A percentile compares a stretch with the other conserved stretches of the same genome.
Conservation (phyloP, 1,139 yeast species). For the Spencermartinsiella ligniputridi region DNA sequence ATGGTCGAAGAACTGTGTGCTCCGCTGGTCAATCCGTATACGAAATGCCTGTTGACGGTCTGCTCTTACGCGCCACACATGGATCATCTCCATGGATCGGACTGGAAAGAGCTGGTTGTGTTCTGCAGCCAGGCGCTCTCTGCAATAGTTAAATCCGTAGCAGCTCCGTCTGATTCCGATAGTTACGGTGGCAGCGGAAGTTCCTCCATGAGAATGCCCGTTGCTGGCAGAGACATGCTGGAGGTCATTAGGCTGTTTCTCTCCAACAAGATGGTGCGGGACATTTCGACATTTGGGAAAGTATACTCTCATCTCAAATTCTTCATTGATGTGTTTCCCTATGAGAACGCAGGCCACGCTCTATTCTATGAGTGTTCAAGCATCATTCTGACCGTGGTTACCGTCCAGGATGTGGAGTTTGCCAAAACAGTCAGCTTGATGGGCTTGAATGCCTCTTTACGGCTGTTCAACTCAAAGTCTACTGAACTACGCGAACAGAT, state of each 20-base stretch:
- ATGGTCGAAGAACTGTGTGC: slow-evolving; percentile 9
- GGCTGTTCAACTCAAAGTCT: slow-evolving; percentile 19
- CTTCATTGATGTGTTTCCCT: slow-evolving; percentile 13
- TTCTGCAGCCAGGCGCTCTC: slow-evolving; percentile 12
- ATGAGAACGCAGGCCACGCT: slow-evolving; percentile 19
- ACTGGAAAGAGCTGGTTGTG: slow-evolving; percentile 20
- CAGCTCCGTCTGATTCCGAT: neutral
- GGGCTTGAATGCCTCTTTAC: slow-evolving; percentile 15
- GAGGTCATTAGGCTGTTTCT: slow-evolving; percentile 1
- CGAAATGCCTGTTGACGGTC: slow-evolving; percentile 14
- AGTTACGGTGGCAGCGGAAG: neutral
- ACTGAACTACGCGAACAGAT: slow-evolving; percentile 24
- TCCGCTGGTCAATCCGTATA: slow-evolving; percentile 17
- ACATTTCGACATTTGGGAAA: neutral
- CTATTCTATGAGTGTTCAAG: slow-evolving; percentile 16
- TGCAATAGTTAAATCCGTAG: slow-evolving; percentile 7
- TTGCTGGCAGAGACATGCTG: slow-evolving; percentile 7
- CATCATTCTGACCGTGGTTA: slow-evolving; percentile 6
- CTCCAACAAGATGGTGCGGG: slow-evolving; percentile 1
- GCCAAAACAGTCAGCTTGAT: slow-evolving; percentile 17
- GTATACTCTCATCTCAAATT: slow-evolving; percentile 8
- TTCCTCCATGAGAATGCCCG: neutral
- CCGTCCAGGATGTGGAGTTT: slow-evolving; percentile 9
- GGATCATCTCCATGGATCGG: slow-evolving; percentile 22
- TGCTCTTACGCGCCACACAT: slow-evolving; percentile 19